Conservation (phyloP, 2,329 filamentous ascomycete genomes). For the Colletotrichum melonis region DNA sequence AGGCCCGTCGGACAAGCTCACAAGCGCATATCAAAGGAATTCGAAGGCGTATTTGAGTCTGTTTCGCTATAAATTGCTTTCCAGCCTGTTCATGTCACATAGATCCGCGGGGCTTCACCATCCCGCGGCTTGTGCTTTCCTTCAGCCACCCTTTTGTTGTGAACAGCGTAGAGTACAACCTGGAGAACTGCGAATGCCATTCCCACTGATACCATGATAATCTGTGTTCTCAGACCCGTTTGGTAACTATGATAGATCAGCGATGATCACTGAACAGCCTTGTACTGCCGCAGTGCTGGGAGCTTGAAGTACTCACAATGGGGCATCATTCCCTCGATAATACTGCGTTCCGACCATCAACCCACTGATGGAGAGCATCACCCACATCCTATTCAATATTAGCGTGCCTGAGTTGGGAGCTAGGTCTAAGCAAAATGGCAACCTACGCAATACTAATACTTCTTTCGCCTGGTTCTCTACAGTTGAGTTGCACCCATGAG, state of each 20-base stretch:
- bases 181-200: conserved; percentile 54
- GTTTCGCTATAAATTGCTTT: neutral
- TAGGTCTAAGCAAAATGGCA: fast-evolving
- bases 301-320: conserved; percentile 47
- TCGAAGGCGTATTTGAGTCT: too few relatives aligned
- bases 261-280: neutral
- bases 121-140: conserved; percentile 36
- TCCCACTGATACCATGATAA: conserved; percentile 54
- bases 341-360: conserved; percentile 64
- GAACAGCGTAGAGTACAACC: conserved; percentile 48
- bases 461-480: conserved; percentile 55
- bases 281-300: too few relatives aligned
- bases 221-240: conserved; percentile 56
- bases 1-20: neutral
- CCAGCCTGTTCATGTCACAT: conserved; percentile 23
- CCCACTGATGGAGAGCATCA: conserved; percentile 61
- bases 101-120: conserved; percentile 32
- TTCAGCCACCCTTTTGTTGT: conserved; percentile 47
- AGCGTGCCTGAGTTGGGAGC: neutral
- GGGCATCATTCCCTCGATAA: conserved; percentile 54
- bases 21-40: neutral
- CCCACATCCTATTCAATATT: conserved; percentile 49
- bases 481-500: conserved; percentile 64
- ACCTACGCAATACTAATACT: conserved; percentile 61
- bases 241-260: conserved; percentile 47